Percentiles rank a stretch among this genome's conserved stretches.
These are phyloP conservation scores for Diplocarpon rosae DNA, from an alignment of 2,329 filamentous ascomycete species.

Conservation along the genomic window DNA sequence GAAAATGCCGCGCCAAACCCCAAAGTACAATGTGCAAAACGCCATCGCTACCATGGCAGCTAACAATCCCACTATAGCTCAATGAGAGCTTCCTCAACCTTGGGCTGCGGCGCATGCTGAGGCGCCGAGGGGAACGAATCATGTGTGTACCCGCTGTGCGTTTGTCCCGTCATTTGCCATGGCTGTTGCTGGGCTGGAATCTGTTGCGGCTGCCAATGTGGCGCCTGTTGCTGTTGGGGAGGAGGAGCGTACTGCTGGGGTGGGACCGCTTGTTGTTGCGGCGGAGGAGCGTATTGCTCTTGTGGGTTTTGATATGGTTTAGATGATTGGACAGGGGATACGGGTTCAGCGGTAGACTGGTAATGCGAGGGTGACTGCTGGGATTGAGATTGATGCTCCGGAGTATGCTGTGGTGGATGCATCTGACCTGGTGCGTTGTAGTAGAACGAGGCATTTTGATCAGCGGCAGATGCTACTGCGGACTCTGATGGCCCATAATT, in stretches of 20 bases:
- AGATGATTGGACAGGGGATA: conserved; percentile 19
- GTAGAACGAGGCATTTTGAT: conserved; percentile 49
- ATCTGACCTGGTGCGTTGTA: conserved; percentile 38
- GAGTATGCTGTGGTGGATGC: conserved; percentile 30
- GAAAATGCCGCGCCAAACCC: not conserved
- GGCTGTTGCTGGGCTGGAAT: conserved; percentile 32
- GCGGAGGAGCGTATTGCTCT: conserved; percentile 11
- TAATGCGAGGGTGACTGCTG: conserved; percentile 28
- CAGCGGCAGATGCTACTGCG: conserved; percentile 30
- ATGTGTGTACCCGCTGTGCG: conserved; percentile 42
- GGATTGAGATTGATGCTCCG: conserved; percentile 28
- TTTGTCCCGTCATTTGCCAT: conserved; percentile 27
- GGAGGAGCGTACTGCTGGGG: conserved; percentile 13
- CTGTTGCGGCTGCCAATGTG: conserved; percentile 39
- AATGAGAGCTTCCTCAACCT: conserved; percentile 67
- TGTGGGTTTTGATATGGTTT: conserved; percentile 19
- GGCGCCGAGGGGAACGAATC: conserved; percentile 56
- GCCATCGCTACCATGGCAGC: conserved; percentile 36
- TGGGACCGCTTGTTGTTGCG: conserved; percentile 20
- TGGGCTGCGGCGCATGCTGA: conserved; percentile 42
- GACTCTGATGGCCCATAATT: conserved; percentile 27
- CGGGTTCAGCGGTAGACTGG: conserved; percentile 16
- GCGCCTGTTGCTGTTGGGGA: conserved; percentile 19
- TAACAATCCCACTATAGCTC: conserved; percentile 50
- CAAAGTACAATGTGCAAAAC: conserved; percentile 3